A percentile compares a stretch with the other conserved stretches of the same genome.
These are phyloP conservation scores for Curvularia sp. DNA, from an alignment of 2,329 filamentous ascomycete genomes.

Conservation along the genomic window DNA sequence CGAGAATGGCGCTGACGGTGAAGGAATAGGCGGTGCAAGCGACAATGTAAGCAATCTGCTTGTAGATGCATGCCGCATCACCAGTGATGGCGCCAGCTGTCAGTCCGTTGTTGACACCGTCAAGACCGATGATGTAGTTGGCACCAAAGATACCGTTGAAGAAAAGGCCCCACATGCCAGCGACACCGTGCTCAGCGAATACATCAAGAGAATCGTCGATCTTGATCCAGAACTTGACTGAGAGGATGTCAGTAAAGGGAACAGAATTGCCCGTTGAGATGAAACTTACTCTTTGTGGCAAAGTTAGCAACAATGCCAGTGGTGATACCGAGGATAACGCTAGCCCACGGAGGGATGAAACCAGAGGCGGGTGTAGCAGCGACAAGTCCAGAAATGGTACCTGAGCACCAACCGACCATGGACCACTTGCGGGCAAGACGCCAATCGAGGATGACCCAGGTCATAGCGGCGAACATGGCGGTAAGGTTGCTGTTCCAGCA, in stretches of 20 bases:
- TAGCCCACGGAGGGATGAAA: slow-evolving; percentile 73
- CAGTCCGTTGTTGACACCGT: slow-evolving; percentile 73
- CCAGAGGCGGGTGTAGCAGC: slow-evolving; percentile 86
- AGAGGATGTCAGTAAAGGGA: slow-evolving; percentile 28
- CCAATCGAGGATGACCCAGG: slow-evolving; percentile 96
- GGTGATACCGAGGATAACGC: slow-evolving; percentile 65
- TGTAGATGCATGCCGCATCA: slow-evolving; percentile 76
- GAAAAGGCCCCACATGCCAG: slow-evolving; percentile 80
- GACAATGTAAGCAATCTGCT: slow-evolving; percentile 78
- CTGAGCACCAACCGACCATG: slow-evolving; percentile 91
- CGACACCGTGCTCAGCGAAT: slow-evolving; percentile 87
- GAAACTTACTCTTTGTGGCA: slow-evolving; percentile 78
- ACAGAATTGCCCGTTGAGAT: background rate
- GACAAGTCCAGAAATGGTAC: slow-evolving; percentile 84
- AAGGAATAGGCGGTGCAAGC: slow-evolving; percentile 73
- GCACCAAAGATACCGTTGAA: slow-evolving; percentile 80
- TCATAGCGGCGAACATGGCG: slow-evolving; percentile 88
- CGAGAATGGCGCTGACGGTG: slow-evolving; percentile 74
- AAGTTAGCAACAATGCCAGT: slow-evolving; percentile 80
- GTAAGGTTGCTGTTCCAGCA: slow-evolving; percentile 98
- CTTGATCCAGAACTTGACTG: slow-evolving; percentile 74
- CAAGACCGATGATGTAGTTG: slow-evolving; percentile 75
- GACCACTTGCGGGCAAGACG: slow-evolving; percentile 94
- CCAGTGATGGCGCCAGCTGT: slow-evolving; percentile 72
- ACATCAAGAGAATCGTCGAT: slow-evolving; percentile 90